Percentiles rank a stretch among this genome's conserved stretches.
Conservation (phyloP, 345 rosid species). For the Citrus mangshanensis region DNA sequence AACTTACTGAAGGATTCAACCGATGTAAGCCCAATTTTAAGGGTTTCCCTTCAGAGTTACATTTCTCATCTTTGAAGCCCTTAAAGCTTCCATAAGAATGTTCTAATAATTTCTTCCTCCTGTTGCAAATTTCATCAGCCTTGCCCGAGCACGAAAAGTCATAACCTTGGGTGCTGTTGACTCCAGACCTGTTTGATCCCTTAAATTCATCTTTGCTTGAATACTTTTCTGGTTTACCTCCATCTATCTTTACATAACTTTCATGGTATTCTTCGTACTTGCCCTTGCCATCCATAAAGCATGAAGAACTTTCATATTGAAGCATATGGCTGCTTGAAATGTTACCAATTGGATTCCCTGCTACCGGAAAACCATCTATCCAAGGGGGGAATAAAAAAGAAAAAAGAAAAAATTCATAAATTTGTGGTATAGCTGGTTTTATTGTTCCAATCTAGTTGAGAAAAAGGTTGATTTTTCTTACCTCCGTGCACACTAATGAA, state of each 20-base stretch:
- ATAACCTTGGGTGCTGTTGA: conserved; percentile 20
- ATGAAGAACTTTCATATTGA: conserved; percentile 66
- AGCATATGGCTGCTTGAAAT: conserved; percentile 56
- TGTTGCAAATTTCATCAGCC: conserved; percentile 31
- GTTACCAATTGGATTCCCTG: conserved; percentile 36
- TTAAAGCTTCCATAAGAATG: conserved; percentile 38
- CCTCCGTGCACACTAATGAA: conserved; percentile 74
- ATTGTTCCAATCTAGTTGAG: not conserved
- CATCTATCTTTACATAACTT: conserved; percentile 62
- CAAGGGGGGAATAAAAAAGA: not conserved
- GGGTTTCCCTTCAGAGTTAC: conserved; percentile 26
- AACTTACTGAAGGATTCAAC: conserved; percentile 43
- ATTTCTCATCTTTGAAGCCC: conserved; percentile 31
- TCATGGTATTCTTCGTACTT: conserved; percentile 66
- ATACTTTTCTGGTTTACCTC: conserved; percentile 23
- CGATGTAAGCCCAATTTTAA: conserved; percentile 32
- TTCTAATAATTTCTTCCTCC: conserved; percentile 35
- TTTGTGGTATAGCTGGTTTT: not conserved
- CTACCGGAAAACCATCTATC: conserved; percentile 52
- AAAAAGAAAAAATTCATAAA: not conserved
- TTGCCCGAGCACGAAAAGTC: conserved; percentile 33
- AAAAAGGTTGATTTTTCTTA: conserved; percentile 16
- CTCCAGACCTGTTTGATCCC: conserved; percentile 29
- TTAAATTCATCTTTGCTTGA: conserved; percentile 33
- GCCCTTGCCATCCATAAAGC: conserved; percentile 45